These are phyloP conservation scores for Aspergillus sp. DNA, from an alignment of 2,329 filamentous ascomycete genomes.

Conservation along the genomic window DNA sequence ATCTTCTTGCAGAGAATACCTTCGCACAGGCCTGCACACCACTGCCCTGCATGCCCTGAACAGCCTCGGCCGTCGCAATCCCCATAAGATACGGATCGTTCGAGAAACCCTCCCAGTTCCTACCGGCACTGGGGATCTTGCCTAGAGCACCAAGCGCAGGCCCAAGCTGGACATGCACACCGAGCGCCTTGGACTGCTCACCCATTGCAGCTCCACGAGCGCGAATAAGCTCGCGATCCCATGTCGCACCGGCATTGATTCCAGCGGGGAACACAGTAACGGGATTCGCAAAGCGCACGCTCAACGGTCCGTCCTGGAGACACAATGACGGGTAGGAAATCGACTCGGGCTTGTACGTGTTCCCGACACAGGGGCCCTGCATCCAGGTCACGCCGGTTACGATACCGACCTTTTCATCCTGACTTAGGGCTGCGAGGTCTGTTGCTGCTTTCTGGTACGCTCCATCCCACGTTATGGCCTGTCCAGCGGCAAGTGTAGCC, in stretches of 20 bases:
- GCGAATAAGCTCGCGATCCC: constrained; percentile 57
- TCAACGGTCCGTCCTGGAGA: constrained; percentile 34
- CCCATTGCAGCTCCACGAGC: constrained; percentile 55
- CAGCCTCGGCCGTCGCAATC: constrained; percentile 39
- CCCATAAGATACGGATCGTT: constrained; percentile 47
- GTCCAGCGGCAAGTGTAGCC: background rate
- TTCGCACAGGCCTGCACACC: constrained; percentile 31
- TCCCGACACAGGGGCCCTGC: constrained; percentile 33
- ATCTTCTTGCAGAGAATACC: constrained; percentile 31
- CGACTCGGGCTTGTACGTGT: constrained; percentile 27
- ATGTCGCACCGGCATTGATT: constrained; percentile 47
- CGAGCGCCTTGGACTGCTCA: constrained; percentile 42
- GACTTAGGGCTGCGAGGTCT: constrained; percentile 15
- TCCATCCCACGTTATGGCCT: constrained; percentile 11
- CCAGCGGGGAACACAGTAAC: constrained; percentile 46
- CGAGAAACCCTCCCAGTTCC: constrained; percentile 44
- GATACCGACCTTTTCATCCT: constrained; percentile 29
- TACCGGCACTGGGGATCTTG: constrained; percentile 21
- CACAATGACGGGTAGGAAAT: constrained; percentile 34
- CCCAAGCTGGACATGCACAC: constrained; percentile 34
- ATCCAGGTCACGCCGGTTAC: constrained; percentile 31
- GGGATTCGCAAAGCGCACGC: constrained; percentile 43
- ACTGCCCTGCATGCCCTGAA: constrained; percentile 58
- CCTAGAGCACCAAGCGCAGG: constrained; percentile 44
- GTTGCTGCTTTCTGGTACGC: constrained; percentile 14